Evolutionary conservation across 257 asterid species (phyloP), one percentile per base, ranked within the genome.

Genomic region (Buddleja alternifolia): DNA sequence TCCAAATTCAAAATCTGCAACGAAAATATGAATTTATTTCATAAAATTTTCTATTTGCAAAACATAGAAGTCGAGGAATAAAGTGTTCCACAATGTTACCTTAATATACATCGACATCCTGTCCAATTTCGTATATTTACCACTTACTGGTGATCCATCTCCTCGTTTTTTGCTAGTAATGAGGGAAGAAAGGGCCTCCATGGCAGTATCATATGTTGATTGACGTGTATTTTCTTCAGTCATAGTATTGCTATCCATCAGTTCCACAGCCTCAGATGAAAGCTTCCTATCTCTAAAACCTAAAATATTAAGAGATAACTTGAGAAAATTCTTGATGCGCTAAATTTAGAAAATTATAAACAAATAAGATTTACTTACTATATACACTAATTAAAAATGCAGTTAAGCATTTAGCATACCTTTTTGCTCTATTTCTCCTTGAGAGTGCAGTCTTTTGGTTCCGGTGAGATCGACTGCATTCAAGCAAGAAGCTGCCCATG

Each of bases 181-280:
- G 71, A 91, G 97, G 69, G 93, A 88, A 3, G 97, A 91, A 75
- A 91, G 96, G 51, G 95, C 88, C 71, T 89, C 96, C 97, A 91
- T 91, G 63, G 92, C 89, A 77, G 81, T 53, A 47, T 92, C 95
- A 80, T 89, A 92, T 6, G 86, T 63, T 39, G 91, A 76, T 19
- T 82, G 72, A 69, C 73, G 59, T 42, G 70, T 57, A 73, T 78
- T 80, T 53, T 91, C 86, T 72, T 67, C 86, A 50, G 52, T 50
- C 54, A 32, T 64, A 36, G 59, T 48, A 58, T 69, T 80, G 66
- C 57, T 77, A 63, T 60, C 85, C 84, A 73, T 71, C 52, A 52
- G 74, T 64, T 80, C 80, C 77, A 78, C 67, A 71, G 58, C 47
- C 74, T 68, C 73, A 47, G 79, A 63, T 42, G 81, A 59, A 34